These are phyloP conservation scores for Rhodotorula sp. DNA, from an alignment of 1,284 basidiomycete genomes.

Conservation along the genomic window DNA sequence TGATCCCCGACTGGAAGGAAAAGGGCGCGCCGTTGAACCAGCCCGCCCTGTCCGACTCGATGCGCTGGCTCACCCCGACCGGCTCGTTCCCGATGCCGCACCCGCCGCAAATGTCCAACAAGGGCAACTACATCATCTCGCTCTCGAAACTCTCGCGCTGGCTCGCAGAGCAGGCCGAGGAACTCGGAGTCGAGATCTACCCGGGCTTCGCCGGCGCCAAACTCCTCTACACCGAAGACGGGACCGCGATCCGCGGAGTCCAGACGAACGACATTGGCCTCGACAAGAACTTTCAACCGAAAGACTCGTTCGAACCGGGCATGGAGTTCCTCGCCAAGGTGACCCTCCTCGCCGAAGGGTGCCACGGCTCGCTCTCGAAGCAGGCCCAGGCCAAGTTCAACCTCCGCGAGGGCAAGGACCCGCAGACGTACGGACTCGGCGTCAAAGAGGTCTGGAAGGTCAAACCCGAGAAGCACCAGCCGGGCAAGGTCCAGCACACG, in stretches of 20 bases:
- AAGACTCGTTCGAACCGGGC: constrained; percentile 89
- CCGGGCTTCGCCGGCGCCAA: constrained; percentile 92
- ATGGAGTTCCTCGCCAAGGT: constrained; percentile 95
- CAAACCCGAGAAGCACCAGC: constrained; percentile 68
- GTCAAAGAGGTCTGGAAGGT: constrained; percentile 98
- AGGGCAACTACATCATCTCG: constrained; percentile 90
- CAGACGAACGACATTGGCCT: constrained; percentile 94
- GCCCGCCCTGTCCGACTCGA: constrained; percentile 72
- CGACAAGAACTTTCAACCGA: constrained; percentile 72
- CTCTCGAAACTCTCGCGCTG: constrained; percentile 85
- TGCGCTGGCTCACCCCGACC: constrained; percentile 80
- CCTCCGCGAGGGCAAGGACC: constrained; percentile 72
- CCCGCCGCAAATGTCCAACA: constrained; percentile 95
- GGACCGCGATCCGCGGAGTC: constrained; percentile 72
- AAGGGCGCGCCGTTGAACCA: constrained; percentile 66
- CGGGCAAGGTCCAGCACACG: constrained; percentile 87
- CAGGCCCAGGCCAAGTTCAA: constrained; percentile 74
- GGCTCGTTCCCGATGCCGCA: constrained; percentile 83
- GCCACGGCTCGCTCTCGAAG: constrained; percentile 88
- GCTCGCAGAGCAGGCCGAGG: constrained; percentile 83
- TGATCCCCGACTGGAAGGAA: constrained; percentile 81
- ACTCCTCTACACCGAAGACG: constrained; percentile 69
- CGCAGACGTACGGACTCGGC: constrained; percentile 95
- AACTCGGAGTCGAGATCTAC: constrained; percentile 90
- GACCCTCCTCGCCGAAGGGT: constrained; percentile 93